phyloP scores from a whole-genome alignment of 2,329 filamentous ascomycete species.

The Colletotrichum euphorbiae region DNA sequence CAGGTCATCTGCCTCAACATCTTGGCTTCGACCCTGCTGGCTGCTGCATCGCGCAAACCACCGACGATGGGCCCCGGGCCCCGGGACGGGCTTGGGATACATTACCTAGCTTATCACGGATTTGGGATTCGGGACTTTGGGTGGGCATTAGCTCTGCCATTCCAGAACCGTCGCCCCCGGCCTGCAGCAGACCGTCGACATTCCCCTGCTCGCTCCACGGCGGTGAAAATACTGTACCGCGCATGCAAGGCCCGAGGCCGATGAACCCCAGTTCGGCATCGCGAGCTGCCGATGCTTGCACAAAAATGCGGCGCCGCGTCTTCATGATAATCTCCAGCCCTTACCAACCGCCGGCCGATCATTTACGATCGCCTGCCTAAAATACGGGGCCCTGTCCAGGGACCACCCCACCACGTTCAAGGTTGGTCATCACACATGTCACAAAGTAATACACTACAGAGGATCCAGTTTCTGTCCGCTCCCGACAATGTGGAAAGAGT shows the following conservation, averaged over 20 bases:
- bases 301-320: slow-evolving; percentile 21
- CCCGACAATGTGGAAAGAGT: slow-evolving; percentile 38
- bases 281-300: slow-evolving; percentile 35
- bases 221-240: slow-evolving; percentile 26
- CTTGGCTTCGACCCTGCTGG: slow-evolving; percentile 27
- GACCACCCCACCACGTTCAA: slow-evolving; percentile 34
- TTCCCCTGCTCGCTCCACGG: slow-evolving; percentile 15
- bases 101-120: no score
- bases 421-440: slow-evolving; percentile 31
- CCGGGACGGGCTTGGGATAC: not conserved
- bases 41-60: not conserved
- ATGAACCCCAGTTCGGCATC: slow-evolving; percentile 21
- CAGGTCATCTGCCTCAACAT: slow-evolving; percentile 1
- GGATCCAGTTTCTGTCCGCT: slow-evolving; percentile 29
- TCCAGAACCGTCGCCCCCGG: slow-evolving; percentile 2
- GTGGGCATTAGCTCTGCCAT: not conserved
- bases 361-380: slow-evolving; percentile 33
- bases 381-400: slow-evolving; percentile 22
- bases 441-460: not conserved
- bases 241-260: slow-evolving; percentile 19
- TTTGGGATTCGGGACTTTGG: not conserved
- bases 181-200: not conserved
- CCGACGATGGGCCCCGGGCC: not conserved
- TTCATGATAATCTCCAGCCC: slow-evolving; percentile 30
- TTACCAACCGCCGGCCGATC: slow-evolving; percentile 23